phyloP scores from a whole-genome alignment of 1,139 yeast species.

The Pneumocystis canis region DNA sequence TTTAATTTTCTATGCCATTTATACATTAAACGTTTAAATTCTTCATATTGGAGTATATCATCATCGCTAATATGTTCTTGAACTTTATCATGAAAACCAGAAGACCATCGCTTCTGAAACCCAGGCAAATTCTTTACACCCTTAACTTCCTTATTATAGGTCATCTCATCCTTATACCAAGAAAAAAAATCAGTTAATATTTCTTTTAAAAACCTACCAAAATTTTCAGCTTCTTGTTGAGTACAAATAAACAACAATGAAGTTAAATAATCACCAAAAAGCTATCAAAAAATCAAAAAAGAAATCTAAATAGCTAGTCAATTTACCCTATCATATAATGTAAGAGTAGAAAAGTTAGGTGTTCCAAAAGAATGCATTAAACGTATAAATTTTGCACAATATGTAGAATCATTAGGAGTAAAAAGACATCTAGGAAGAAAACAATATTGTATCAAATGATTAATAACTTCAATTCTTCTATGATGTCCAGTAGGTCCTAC shows the following conservation, averaged over 20 bases:
- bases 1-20: constrained; percentile 42
- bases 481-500: neutral
- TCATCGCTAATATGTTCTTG: constrained; percentile 10
- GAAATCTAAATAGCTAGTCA: neutral
- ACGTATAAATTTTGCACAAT: constrained; percentile 46
- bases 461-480: constrained; percentile 14
- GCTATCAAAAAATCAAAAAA: constrained; percentile 22
- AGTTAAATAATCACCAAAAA: constrained; percentile 37
- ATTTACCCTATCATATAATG: constrained; percentile 29
- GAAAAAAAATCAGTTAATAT: constrained; percentile 34
- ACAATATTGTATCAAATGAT: constrained; percentile 45
- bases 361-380: constrained; percentile 33
- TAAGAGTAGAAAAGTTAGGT: constrained; percentile 32
- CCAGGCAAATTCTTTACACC: constrained; percentile 22
- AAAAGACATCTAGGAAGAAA: constrained; percentile 62
- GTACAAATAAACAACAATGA: constrained; percentile 59
- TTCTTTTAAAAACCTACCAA: constrained; percentile 59
- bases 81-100: constrained; percentile 5
- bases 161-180: constrained; percentile 28
- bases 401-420: constrained; percentile 77
- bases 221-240: constrained; percentile 63
- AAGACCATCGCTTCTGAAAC: constrained; percentile 7
- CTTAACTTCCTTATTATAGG: constrained; percentile 23
- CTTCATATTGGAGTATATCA: constrained; percentile 24
- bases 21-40: constrained; percentile 33